A percentile compares a stretch with the other conserved stretches of the same genome.
Conservation (phyloP, 139 green algal genomes). For the Chlorella sp. region DNA sequence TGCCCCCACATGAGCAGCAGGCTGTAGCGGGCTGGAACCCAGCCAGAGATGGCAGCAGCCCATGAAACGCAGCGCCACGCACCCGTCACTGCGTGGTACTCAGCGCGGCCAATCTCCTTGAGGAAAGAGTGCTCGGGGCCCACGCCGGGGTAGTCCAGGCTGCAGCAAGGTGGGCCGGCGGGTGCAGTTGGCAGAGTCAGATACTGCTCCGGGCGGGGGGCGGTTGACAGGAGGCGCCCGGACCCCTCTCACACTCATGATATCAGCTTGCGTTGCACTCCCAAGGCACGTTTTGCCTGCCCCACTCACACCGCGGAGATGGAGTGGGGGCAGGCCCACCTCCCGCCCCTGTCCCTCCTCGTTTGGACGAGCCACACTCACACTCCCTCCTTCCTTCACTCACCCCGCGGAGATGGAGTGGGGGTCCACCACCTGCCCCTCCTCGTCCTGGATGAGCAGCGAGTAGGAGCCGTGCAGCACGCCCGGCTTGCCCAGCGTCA, state of each 20-base stretch:
- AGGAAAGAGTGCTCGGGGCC: slow-evolving; percentile 98
- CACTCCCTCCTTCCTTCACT: neutral
- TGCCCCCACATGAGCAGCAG: too few species aligned
- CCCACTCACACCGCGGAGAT: slow-evolving; percentile 90
- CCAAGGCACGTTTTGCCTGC: too few species aligned
- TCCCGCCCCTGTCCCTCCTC: slow-evolving; percentile 92
- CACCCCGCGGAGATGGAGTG: slow-evolving; percentile 97
- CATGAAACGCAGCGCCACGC: neutral
- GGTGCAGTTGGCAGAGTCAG: too few species aligned
- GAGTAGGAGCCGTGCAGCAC: slow-evolving; percentile 96
- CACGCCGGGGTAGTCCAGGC: slow-evolving; percentile 98
- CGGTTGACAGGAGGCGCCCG: too few species aligned
- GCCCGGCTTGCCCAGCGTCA: slow-evolving; percentile 93
- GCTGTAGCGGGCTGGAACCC: too few species aligned
- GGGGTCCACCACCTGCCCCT: slow-evolving; percentile 98
- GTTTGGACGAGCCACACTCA: too few species aligned
- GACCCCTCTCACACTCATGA: too few species aligned
- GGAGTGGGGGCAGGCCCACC: slow-evolving; percentile 98
- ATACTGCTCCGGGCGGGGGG: too few species aligned
- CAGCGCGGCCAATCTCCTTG: slow-evolving; percentile 90
- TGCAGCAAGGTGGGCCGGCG: slow-evolving; percentile 22
- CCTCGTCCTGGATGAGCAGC: slow-evolving; percentile 96
- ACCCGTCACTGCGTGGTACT: slow-evolving; percentile 94
- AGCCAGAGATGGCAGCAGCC: neutral
- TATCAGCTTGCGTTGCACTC: too few species aligned